Conservation (phyloP, 2,329 filamentous ascomycete genomes). For the Colletotrichum sp. region DNA sequence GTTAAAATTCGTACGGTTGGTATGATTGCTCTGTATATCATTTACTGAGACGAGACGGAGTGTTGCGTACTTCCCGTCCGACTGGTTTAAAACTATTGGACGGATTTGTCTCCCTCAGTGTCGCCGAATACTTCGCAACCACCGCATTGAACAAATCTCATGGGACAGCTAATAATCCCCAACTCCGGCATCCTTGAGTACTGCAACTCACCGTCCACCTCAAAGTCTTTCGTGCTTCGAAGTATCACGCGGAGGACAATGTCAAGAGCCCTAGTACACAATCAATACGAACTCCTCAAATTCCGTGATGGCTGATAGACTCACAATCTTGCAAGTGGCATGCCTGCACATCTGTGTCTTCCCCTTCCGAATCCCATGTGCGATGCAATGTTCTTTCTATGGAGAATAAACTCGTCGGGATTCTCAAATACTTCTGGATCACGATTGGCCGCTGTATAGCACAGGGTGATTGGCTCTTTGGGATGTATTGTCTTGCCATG, state of each 20-base stretch:
- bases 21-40: not conserved
- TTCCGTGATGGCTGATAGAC: not conserved
- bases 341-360: conserved; percentile 25
- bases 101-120: rapidly evolving
- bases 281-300: not conserved
- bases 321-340: conserved; percentile 24
- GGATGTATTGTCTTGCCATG: conserved; percentile 20
- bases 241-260: conserved; percentile 18
- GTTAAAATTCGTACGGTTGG: not conserved
- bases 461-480: conserved; percentile 21
- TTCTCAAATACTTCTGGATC: conserved; percentile 23
- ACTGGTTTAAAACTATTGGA: rapidly evolving
- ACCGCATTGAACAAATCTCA: not conserved
- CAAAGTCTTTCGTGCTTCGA: conserved; percentile 20
- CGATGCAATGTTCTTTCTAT: conserved; percentile 20
- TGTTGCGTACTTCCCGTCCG: not conserved
- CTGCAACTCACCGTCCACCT: conserved; percentile 20
- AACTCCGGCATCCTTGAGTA: conserved; percentile 26
- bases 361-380: conserved; percentile 25
- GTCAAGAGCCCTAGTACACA: not conserved
- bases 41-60: not conserved
- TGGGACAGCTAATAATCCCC: conserved; percentile 25
- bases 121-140: rapidly evolving
- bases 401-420: conserved; percentile 22
- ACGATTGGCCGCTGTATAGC: conserved; percentile 23